Percentiles rank a stretch among this genome's conserved stretches.
phyloP scores from a whole-genome alignment of 2,329 filamentous ascomycete species.

The Fusarium piperis region DNA sequence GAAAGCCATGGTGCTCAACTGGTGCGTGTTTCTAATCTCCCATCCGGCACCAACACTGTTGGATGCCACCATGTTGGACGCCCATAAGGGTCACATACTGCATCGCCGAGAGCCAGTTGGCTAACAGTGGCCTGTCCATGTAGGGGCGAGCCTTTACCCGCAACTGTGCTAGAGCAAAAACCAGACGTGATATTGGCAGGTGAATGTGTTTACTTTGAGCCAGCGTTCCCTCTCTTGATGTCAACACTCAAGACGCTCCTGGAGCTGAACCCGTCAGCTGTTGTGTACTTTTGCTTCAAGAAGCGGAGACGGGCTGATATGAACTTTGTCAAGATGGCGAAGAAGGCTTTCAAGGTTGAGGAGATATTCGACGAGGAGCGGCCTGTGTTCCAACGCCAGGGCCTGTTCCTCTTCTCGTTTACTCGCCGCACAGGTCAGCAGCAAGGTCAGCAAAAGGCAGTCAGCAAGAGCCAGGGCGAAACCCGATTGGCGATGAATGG shows the following conservation, averaged over 20 bases:
- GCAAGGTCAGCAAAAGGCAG: conserved; percentile 7
- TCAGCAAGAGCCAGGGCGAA: conserved; percentile 22
- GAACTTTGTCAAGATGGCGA: conserved; percentile 77
- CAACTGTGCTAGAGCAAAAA: conserved; percentile 61
- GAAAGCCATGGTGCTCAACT: conserved; percentile 79
- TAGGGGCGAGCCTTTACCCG: conserved; percentile 70
- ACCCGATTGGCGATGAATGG: conserved; percentile 30
- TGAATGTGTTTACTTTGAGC: conserved; percentile 97
- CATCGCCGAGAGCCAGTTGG: conserved; percentile 10
- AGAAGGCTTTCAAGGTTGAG: conserved; percentile 71
- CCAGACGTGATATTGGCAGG: conserved; percentile 91
- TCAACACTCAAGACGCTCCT: conserved; percentile 80
- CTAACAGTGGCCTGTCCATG: conserved; percentile 29
- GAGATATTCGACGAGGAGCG: conserved; percentile 71
- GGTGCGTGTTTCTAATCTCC: conserved; percentile 61
- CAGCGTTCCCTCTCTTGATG: conserved; percentile 88
- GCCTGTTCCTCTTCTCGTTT: conserved; percentile 70
- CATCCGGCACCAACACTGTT: conserved; percentile 35
- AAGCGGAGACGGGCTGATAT: conserved; percentile 84
- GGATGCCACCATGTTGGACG: neutral
- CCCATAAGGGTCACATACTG: neutral
- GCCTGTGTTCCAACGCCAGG: conserved; percentile 64
- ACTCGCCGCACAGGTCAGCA: conserved; percentile 49
- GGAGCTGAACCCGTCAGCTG: conserved; percentile 72
- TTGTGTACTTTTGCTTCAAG: conserved; percentile 91